Conservation (phyloP, 345 rosid species). For the Toxicodendron radicans region DNA sequence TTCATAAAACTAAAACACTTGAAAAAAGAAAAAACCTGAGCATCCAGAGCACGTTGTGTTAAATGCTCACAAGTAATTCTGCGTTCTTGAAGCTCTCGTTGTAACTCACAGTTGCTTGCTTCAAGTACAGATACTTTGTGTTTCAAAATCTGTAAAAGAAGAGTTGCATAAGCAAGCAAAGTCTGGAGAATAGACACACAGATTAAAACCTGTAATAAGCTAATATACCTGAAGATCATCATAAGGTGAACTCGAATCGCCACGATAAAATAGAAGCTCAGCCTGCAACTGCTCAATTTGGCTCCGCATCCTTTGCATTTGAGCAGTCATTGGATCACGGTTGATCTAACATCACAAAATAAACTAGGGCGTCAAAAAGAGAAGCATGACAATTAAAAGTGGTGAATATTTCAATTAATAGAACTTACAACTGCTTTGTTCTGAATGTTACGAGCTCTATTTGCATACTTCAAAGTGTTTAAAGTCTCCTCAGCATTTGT, state of each 20-base stretch:
- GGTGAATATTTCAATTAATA: conserved; percentile 4
- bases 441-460: conserved; percentile 97
- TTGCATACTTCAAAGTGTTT: conserved; percentile 94
- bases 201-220: not conserved
- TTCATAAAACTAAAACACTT: not conserved
- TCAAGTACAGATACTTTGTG: conserved; percentile 83
- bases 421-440: conserved; percentile 87
- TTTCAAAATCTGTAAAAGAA: conserved; percentile 66
- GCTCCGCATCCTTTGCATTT: conserved; percentile 82
- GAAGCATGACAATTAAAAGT: not conserved
- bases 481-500: conserved; percentile 96
- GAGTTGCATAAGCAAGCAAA: conserved; percentile 19
- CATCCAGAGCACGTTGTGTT: conserved; percentile 70
- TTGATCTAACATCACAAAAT: conserved; percentile 51
- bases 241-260: conserved; percentile 60
- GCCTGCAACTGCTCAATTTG: conserved; percentile 95
- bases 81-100: conserved; percentile 71
- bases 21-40: conserved; percentile 59
- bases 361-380: not conserved
- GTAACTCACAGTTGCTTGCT: conserved; percentile 77
- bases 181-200: not conserved
- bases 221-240: conserved; percentile 85
- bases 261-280: conserved; percentile 79
- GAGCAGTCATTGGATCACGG: conserved; percentile 84
- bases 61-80: conserved; percentile 69